These are phyloP conservation scores for Exophiala lecanii-corni DNA, from an alignment of 2,329 filamentous ascomycete species.

Conservation along the genomic window DNA sequence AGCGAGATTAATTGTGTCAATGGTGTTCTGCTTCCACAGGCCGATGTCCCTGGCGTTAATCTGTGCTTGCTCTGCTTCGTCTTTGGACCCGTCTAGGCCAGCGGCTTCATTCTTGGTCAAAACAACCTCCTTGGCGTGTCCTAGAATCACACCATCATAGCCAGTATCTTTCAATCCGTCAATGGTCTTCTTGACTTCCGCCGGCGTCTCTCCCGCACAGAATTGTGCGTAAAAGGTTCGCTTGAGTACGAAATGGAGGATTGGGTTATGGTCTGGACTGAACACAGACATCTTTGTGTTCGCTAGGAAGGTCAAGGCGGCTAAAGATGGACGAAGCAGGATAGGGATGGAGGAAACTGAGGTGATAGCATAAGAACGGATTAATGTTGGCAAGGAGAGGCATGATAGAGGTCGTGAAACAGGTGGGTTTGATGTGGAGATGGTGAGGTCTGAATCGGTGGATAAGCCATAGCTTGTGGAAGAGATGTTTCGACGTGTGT, in stretches of 20 bases:
- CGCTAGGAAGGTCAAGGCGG: conserved; percentile 64
- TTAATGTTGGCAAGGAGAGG: conserved; percentile 21
- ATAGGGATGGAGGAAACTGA: conserved; percentile 32
- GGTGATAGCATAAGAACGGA: conserved; percentile 27
- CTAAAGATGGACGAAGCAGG: conserved; percentile 66
- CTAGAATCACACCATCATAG: conserved; percentile 77
- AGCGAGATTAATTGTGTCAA: conserved; percentile 59
- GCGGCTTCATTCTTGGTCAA: conserved; percentile 43
- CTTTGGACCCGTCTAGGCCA: conserved; percentile 9
- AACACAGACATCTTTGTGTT: conserved; percentile 63
- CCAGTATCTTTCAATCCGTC: conserved; percentile 65
- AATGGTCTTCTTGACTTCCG: conserved; percentile 65
- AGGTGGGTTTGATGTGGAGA: background rate
- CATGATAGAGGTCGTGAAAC: conserved; percentile 21
- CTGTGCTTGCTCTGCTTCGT: conserved; percentile 13
- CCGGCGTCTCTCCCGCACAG: conserved; percentile 71
- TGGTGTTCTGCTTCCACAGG: conserved; percentile 68
- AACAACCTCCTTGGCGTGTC: conserved; percentile 79
- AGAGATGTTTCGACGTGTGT: conserved; percentile 20
- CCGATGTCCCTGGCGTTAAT: conserved; percentile 29
- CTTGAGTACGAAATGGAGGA: conserved; percentile 67
- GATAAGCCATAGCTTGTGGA: conserved; percentile 12
- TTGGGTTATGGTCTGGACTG: conserved; percentile 68
- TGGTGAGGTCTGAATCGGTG: background rate
- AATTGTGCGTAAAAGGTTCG: conserved; percentile 88